Percentiles rank a stretch among this genome's conserved stretches.
phyloP scores from a whole-genome alignment of 2,329 filamentous ascomycete genomes.

The Penicillium sp. region DNA sequence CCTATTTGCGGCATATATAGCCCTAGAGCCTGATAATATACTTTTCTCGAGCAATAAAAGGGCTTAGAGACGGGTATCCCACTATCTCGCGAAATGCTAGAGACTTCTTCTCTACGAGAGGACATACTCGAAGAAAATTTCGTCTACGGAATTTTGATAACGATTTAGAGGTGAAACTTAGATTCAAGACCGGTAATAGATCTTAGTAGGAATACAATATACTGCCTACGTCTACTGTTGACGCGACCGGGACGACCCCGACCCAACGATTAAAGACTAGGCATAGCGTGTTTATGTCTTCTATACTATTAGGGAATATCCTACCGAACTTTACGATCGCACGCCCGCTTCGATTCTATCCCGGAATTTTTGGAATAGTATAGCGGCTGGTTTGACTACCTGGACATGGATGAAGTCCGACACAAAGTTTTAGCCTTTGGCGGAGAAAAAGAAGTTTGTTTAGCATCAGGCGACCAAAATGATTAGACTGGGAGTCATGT shows the following conservation, averaged over 20 bases:
- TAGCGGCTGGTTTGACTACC: not conserved
- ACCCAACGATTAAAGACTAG: not conserved
- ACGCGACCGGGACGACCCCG: not conserved
- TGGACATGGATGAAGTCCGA: too few relatives aligned
- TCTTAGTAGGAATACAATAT: not conserved
- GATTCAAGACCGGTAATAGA: not conserved
- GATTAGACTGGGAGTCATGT: too few relatives aligned
- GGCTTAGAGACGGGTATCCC: not conserved
- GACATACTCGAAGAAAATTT: not conserved
- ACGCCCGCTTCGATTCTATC: not conserved
- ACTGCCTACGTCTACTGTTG: not conserved
- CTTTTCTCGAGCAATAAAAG: not conserved
- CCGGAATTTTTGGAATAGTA: conserved; percentile 4
- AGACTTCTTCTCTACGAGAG: not conserved
- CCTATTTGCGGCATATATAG: not conserved
- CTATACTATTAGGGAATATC: not conserved
- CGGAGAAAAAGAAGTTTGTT: too few relatives aligned
- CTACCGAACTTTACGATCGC: not conserved
- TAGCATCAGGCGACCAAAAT: too few relatives aligned
- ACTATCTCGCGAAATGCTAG: not conserved
- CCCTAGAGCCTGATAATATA: not conserved
- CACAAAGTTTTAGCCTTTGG: too few relatives aligned
- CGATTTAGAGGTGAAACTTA: not conserved
- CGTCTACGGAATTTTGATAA: not conserved
- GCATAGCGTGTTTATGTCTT: not conserved